These are phyloP conservation scores for Phytophthora agathidicida DNA, from an alignment of 352 stramenopile species.

Conservation along the genomic window DNA sequence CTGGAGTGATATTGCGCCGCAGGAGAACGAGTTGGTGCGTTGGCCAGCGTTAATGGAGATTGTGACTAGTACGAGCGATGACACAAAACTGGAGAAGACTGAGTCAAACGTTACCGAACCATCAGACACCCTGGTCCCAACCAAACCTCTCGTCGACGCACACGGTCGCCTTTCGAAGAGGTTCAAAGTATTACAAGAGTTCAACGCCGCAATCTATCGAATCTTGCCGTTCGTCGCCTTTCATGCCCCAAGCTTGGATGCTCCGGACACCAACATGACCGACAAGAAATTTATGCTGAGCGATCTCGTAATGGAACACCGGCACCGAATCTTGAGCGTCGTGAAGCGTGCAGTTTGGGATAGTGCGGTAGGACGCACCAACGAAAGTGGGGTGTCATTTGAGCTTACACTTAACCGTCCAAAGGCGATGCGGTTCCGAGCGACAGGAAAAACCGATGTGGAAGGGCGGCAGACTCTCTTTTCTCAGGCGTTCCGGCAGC, in stretches of 20 bases:
- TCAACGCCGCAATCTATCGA: slow-evolving; percentile 66
- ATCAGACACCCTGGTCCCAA: neutral
- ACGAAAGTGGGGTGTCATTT: slow-evolving; percentile 39
- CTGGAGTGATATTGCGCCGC: slow-evolving; percentile 71
- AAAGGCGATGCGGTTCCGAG: slow-evolving; percentile 83
- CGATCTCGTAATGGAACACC: slow-evolving; percentile 49
- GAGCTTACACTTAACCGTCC: slow-evolving; percentile 84
- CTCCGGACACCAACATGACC: neutral
- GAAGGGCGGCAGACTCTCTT: slow-evolving; percentile 80
- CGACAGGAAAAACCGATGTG: slow-evolving; percentile 55
- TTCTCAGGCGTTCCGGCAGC: slow-evolving; percentile 84
- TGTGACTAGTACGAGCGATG: slow-evolving; percentile 31
- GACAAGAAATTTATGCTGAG: slow-evolving; percentile 32
- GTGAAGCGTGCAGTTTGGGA: slow-evolving; percentile 83
- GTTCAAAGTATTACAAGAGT: slow-evolving; percentile 80
- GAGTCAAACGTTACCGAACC: neutral
- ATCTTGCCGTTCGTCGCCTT: slow-evolving; percentile 65
- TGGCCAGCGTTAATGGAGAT: slow-evolving; percentile 78
- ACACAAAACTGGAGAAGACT: slow-evolving; percentile 6
- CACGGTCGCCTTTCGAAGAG: slow-evolving; percentile 59
- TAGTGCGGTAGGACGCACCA: slow-evolving; percentile 63
- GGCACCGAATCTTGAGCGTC: slow-evolving; percentile 69
- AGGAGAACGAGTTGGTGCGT: slow-evolving; percentile 61
- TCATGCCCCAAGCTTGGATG: slow-evolving; percentile 14
- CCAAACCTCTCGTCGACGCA: slow-evolving; percentile 11